A percentile compares a stretch with the other conserved stretches of the same genome.
phyloP scores from a whole-genome alignment of 495 filamentous ascomycete genomes.

The Parathielavia appendiculata region DNA sequence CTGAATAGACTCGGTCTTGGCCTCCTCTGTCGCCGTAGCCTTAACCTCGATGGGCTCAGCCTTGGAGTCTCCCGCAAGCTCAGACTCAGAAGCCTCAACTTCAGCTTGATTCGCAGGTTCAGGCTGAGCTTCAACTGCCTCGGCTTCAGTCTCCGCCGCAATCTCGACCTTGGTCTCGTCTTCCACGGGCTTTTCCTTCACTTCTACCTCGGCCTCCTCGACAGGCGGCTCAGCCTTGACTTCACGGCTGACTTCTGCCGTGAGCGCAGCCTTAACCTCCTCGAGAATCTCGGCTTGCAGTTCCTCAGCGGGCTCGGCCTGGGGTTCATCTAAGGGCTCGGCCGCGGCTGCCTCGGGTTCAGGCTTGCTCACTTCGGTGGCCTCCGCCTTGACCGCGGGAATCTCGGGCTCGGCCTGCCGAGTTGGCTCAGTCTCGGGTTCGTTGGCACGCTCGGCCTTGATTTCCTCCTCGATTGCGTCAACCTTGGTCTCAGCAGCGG shows the following conservation, averaged over 20 bases:
- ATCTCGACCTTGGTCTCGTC: not conserved
- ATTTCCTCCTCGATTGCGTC: constrained; percentile 16
- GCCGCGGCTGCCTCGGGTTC: constrained; percentile 7
- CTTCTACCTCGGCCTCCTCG: not conserved
- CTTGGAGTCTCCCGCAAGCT: not conserved
- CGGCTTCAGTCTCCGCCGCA: not conserved
- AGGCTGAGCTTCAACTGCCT: not conserved
- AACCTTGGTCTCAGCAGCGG: constrained; percentile 5
- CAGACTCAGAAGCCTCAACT: too few relatives aligned
- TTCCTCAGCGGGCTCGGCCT: constrained; percentile 15
- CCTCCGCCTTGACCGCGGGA: constrained; percentile 7
- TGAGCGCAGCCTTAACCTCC: constrained; percentile 13
- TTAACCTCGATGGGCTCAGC: constrained; percentile 15
- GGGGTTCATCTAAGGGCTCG: constrained; percentile 1
- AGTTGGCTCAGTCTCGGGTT: not conserved
- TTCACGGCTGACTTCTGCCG: not conserved
- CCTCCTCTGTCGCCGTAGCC: constrained; percentile 14
- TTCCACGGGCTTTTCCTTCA: not conserved
- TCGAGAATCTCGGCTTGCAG: not conserved
- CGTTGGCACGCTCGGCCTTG: not conserved
- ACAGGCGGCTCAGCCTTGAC: not conserved
- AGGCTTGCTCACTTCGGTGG: constrained; percentile 8
- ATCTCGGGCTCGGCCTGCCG: not conserved
- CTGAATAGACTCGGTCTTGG: constrained; percentile 14
- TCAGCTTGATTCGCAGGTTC: too few relatives aligned